A percentile compares a stretch with the other conserved stretches of the same genome.
These are phyloP conservation scores for Cladophialophora immunda DNA, from an alignment of 2,329 filamentous ascomycete species.

Conservation along the genomic window DNA sequence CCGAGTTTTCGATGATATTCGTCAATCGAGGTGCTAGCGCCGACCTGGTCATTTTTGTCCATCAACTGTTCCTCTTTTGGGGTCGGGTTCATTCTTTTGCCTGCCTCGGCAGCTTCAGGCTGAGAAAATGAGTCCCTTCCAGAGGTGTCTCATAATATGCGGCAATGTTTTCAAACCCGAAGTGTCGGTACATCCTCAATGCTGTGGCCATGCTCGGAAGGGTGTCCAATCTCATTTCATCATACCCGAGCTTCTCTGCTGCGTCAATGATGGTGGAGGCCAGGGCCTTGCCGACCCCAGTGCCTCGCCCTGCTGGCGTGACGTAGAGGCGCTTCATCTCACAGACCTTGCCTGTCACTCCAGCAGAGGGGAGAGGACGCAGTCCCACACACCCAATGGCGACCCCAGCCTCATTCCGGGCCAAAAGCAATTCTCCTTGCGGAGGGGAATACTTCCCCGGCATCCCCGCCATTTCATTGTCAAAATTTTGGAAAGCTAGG, in stretches of 20 bases:
- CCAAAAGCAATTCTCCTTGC: constrained; percentile 60
- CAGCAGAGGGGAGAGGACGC: constrained; percentile 29
- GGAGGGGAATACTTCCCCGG: constrained; percentile 63
- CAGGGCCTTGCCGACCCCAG: constrained; percentile 59
- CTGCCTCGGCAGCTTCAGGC: constrained; percentile 40
- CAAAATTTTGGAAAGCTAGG: constrained; percentile 66
- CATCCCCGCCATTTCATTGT: constrained; percentile 60
- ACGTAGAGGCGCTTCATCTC: constrained; percentile 70
- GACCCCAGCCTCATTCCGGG: constrained; percentile 43
- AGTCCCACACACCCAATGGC: constrained; percentile 38
- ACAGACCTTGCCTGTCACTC: constrained; percentile 43
- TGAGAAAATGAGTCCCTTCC: constrained; percentile 63
- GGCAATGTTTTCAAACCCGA: constrained; percentile 62
- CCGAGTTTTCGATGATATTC: neutral
- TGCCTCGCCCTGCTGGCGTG: constrained; percentile 56
- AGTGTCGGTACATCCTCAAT: constrained; percentile 56
- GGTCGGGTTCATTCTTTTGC: constrained; percentile 1
- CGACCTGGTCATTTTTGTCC: neutral
- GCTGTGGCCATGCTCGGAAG: constrained; percentile 62
- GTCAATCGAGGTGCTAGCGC: neutral
- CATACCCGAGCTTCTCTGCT: constrained; percentile 60
- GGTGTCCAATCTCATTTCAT: constrained; percentile 65
- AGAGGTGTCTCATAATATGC: constrained; percentile 66
- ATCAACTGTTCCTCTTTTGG: neutral
- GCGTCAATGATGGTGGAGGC: constrained; percentile 55